phyloP scores from a whole-genome alignment of 305 asterid species.

The Caryopteris hybrid region DNA sequence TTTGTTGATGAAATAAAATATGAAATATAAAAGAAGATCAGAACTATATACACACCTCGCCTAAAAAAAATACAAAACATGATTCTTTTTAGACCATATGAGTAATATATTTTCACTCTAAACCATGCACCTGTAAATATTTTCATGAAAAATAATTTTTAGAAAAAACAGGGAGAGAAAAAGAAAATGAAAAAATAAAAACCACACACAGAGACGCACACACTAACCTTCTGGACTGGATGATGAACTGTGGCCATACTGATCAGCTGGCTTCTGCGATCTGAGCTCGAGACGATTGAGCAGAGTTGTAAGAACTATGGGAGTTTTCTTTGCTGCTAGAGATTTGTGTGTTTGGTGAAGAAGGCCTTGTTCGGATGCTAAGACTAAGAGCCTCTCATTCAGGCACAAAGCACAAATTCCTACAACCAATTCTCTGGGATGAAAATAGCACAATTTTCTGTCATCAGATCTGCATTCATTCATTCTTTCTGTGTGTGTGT shows the following conservation, averaged over 20 bases:
- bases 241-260: conserved; percentile 28
- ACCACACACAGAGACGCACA: background rate
- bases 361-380: conserved; percentile 36
- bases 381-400: conserved; percentile 55
- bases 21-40: too few species aligned
- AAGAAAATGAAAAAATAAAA: too few species aligned
- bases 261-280: conserved; percentile 28
- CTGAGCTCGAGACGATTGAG: conserved; percentile 45
- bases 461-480: conserved; percentile 29
- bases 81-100: too few species aligned
- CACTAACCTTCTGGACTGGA: conserved; percentile 57
- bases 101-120: too few species aligned
- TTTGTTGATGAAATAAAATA: too few species aligned
- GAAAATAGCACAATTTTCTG: conserved; percentile 43
- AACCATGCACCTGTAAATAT: too few species aligned
- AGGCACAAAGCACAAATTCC: conserved; percentile 78
- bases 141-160: too few species aligned
- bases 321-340: background rate
- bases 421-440: conserved; percentile 50
- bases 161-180: too few species aligned
- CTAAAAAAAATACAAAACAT: too few species aligned
- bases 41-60: too few species aligned
- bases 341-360: conserved; percentile 11
- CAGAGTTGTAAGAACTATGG: conserved; percentile 29
- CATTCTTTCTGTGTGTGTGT: conserved; percentile 11